Evolutionary conservation across 768 basidiomycete species (phyloP), one percentile per base, ranked within the genome.

Genomic region (Tulasnella sp.): DNA sequence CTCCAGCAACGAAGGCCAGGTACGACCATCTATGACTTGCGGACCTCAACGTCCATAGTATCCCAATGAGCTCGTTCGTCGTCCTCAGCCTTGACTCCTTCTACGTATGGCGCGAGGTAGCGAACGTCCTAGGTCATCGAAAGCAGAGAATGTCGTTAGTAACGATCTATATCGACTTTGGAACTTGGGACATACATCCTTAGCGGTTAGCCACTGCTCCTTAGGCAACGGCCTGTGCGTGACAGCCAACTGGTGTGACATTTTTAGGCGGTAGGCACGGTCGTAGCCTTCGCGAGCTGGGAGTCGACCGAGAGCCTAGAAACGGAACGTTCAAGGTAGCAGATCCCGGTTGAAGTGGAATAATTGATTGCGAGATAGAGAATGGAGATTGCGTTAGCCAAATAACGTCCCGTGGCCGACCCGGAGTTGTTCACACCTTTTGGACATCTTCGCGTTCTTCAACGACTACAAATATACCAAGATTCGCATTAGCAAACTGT

Each of bases 231-330:
- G 89, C 75, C 90, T 89, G 87, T 98, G 97, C 72, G 94, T 86
- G 80, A 96, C 89, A 80, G 92, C 93, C 79, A 91, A 89, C 78
- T 97, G 96, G 46, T 91, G 90, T 37, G 94, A 93, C n/a, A 92
- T 87, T 85, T 96, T 95, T 86, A 97, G 88, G 82, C 98, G 94
- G 90, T 88, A 98, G 80, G 91, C 91, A 81, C 98, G 95, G 89
- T 98, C 97, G 87, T 96, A 98, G 46, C 88, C 85, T 87, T 98
- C 92, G 74, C 90, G 89, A 44, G 90, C 89, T 72, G 94, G 91
- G 84, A 99, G 88, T 84, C 97, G 96, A 69, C 84, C 85, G 82
- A 99, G 86, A 48, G 97, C 97, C 97, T 98, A 83, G 16, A 72
- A 79, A 81, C n/a, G 44, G 42, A 24, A n/a, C 20, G 31, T 73